Conservation (phyloP, 768 basidiomycete genomes). For the Rhodosporidiobolus odoratus region DNA sequence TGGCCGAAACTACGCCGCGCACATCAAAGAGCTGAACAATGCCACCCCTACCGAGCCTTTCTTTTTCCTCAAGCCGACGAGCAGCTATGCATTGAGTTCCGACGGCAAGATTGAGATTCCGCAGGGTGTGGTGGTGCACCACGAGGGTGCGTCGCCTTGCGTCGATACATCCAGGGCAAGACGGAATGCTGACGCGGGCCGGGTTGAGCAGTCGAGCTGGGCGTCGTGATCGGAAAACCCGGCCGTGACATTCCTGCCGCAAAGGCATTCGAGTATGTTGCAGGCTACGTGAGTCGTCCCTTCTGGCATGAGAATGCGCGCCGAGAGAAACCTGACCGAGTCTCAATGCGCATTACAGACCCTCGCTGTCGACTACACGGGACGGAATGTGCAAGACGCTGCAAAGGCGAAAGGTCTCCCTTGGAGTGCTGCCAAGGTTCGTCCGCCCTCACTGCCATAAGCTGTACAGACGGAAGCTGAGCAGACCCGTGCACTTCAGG, state of each 20-base stretch:
- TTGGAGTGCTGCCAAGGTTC: conserved; percentile 80
- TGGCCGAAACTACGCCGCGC: conserved; percentile 75
- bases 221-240: conserved; percentile 83
- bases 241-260: conserved; percentile 74
- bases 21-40: conserved; percentile 68
- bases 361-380: conserved; percentile 92
- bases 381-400: conserved; percentile 85
- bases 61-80: conserved; percentile 97
- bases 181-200: too few relatives aligned
- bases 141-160: conserved; percentile 63
- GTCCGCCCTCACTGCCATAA: too few relatives aligned
- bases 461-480: not conserved
- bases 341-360: conserved; percentile 42
- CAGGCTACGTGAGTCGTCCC: conserved; percentile 62
- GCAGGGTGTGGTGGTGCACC: conserved; percentile 70
- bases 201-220: conserved; percentile 72
- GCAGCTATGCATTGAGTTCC: conserved; percentile 61
- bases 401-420: conserved; percentile 92
- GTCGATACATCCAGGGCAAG: too few relatives aligned
- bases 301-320: not conserved
- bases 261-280: conserved; percentile 70
- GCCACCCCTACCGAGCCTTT: conserved; percentile 87
- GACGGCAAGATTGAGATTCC: conserved; percentile 84
- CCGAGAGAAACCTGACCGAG: not conserved
- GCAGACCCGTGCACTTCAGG: too few relatives aligned